Percentiles rank a stretch among this genome's conserved stretches.
Evolutionary conservation across 2,329 filamentous ascomycete genomes (phyloP).

Genomic region (Colletotrichum incanum): DNA sequence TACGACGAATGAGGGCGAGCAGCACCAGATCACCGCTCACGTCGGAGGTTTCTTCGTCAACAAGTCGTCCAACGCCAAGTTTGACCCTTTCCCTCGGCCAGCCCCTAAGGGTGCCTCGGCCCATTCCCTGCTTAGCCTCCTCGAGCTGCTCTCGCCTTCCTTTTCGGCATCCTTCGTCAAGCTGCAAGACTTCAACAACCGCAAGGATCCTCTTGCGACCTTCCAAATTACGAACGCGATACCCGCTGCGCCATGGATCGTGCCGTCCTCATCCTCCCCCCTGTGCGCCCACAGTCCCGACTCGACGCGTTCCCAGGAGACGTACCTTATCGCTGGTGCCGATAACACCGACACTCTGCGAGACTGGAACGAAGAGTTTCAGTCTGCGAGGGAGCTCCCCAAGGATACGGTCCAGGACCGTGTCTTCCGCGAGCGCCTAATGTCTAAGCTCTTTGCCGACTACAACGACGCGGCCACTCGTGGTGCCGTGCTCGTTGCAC

Average conservation of each 20-base stretch:
- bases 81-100: conserved; percentile 88
- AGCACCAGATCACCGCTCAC: conserved; percentile 93
- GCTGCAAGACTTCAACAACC: conserved; percentile 87
- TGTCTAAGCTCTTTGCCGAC: conserved; percentile 96
- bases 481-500: conserved; percentile 91
- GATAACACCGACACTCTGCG: conserved; percentile 95
- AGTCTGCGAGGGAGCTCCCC: conserved; percentile 94
- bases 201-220: conserved; percentile 89
- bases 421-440: conserved; percentile 93
- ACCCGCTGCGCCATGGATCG: conserved; percentile 92
- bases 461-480: conserved; percentile 96
- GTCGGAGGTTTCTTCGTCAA: conserved; percentile 98
- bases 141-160: conserved; percentile 85
- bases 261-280: conserved; percentile 77
- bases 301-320: conserved; percentile 91
- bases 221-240: conserved; percentile 98
- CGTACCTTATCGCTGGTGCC: conserved; percentile 88
- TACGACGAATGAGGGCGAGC: conserved; percentile 94
- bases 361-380: conserved; percentile 99
- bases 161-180: conserved; percentile 84
- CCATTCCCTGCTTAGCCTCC: conserved; percentile 88
- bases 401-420: conserved; percentile 95
- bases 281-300: conserved; percentile 84
- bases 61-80: conserved; percentile 95
- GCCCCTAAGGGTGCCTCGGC: conserved; percentile 84